Evolutionary conservation across 2,329 filamentous ascomycete species (phyloP).

Genomic region (Stagonosporopsis chrysanthemi): DNA sequence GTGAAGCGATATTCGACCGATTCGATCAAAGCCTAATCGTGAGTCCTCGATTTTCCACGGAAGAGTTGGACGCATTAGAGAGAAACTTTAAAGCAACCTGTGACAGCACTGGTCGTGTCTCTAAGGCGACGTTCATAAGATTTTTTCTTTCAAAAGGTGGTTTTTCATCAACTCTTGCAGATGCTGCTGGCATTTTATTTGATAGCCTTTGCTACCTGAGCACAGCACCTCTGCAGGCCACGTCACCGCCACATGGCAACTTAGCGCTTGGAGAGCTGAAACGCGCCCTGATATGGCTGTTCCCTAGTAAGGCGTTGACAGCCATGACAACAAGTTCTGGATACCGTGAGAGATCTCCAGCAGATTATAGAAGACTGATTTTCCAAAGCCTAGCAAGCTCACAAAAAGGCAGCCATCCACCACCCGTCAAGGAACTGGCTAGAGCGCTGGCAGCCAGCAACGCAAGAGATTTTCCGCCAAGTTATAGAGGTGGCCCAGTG

Average conservation of each 20-base stretch:
- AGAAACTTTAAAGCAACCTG: not conserved
- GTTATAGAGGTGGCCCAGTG: not conserved
- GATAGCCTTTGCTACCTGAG: conserved; percentile 4
- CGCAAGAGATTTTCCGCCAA: not conserved
- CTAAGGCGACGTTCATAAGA: not conserved
- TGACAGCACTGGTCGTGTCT: not conserved
- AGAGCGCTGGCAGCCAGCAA: not conserved
- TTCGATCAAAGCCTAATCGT: not conserved
- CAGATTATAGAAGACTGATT: no score
- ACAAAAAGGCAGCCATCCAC: not conserved
- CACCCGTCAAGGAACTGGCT: not conserved
- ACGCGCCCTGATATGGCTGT: not conserved
- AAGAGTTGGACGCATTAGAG: not conserved
- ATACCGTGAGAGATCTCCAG: no score
- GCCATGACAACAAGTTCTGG: no score
- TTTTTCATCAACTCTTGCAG: not conserved
- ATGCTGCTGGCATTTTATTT: not conserved
- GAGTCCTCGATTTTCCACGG: not conserved
- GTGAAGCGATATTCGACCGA: not conserved
- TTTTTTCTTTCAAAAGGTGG: not conserved
- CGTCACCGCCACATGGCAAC: not conserved
- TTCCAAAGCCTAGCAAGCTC: conserved; percentile 6
- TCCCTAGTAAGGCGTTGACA: no score
- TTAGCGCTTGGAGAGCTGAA: not conserved
- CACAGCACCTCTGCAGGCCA: not conserved